Conservation (phyloP, 805 yeast genomes). For the Yarrowia bubula region DNA sequence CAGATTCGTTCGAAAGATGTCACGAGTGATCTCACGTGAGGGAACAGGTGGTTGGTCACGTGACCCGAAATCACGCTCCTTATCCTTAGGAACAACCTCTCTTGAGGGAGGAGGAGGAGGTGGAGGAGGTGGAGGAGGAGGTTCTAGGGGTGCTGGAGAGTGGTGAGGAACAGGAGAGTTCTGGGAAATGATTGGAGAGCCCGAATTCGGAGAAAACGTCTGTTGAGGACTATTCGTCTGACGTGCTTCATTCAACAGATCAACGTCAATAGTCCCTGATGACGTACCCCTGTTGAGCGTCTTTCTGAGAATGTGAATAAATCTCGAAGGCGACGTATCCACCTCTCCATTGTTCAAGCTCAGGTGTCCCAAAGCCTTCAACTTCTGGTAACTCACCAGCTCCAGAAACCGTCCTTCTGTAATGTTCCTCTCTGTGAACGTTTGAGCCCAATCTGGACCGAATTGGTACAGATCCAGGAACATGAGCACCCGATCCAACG, state of each 20-base stretch:
- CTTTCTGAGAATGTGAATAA: constrained; percentile 52
- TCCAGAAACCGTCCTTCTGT: constrained; percentile 63
- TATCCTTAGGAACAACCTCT: too few species aligned
- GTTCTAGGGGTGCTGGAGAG: constrained; percentile 5
- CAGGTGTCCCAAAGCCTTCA: constrained; percentile 46
- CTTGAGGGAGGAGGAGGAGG: background rate
- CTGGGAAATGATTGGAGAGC: background rate
- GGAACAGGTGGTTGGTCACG: too few species aligned
- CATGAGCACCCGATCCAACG: constrained; percentile 56
- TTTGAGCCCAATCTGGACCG: constrained; percentile 68
- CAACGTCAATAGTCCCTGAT: constrained; percentile 13
- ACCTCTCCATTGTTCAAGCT: constrained; percentile 40
- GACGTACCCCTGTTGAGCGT: constrained; percentile 40
- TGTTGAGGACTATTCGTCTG: background rate
- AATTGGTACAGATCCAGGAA: constrained; percentile 74
- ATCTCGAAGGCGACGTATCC: constrained; percentile 55
- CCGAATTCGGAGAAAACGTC: background rate
- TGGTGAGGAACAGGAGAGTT: constrained; percentile 5
- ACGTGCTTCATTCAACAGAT: background rate
- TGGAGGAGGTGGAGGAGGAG: constrained; percentile 15
- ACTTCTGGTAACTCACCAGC: constrained; percentile 64
- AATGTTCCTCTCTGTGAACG: constrained; percentile 57
- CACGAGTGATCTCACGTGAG: too few species aligned
- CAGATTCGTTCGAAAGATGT: too few species aligned
- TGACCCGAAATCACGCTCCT: too few species aligned